Base-by-base conservation (phyloP, 2,329 filamentous ascomycete genomes). In the Calonectria pauciramosa region DNA sequence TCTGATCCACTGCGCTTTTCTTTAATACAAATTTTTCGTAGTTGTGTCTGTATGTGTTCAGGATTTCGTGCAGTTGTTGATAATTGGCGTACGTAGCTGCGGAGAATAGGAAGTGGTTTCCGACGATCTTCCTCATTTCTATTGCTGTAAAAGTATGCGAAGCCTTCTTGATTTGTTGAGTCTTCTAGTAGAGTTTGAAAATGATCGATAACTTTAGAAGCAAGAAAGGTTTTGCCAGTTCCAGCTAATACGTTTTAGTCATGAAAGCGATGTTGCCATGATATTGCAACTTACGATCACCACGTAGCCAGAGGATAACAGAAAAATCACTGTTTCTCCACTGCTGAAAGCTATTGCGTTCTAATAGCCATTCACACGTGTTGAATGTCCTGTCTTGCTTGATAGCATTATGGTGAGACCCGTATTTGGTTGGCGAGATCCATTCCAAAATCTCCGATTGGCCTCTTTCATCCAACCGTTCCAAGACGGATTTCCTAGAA, bases 111-210 rank as follows among this genome's bases (percentile, higher is more conserved):
- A 4, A 54, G 8, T 32, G 59, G 34, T 1, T 16, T 11, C 8
- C 47, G 68, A 20, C 59, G 68, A 7, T 64, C 36, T 13, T 34
- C 34, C 23, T 70, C 68, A 14, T 64, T 64, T 16, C 34, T 34
- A 11, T 47, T 54, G 59, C 68, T 56, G 36, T 70, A 70, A 14
- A 70, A 70, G 26, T 54, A 70, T 13, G 59, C 68, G n/a, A 70
- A 47, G 0, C 68, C 68, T 2, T 44, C 47, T 26, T 56, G 32
- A 5, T 28, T 32, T 14, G 34, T 8, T 3, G 14, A 28, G 9
- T 1, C 34, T 28, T 63, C n/a, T 10, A 34, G 14, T 11, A 9
- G 11, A 14, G 6, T 7, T 4, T 54, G 32, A n/a, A 49, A 13
- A 5, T 54, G 34, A 14, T 65, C 68, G 23, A 70, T 65, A 14